Percentiles rank a stretch among this genome's conserved stretches.
phyloP scores from a whole-genome alignment of 352 stramenopile genomes.

The Discostella stelligera region DNA sequence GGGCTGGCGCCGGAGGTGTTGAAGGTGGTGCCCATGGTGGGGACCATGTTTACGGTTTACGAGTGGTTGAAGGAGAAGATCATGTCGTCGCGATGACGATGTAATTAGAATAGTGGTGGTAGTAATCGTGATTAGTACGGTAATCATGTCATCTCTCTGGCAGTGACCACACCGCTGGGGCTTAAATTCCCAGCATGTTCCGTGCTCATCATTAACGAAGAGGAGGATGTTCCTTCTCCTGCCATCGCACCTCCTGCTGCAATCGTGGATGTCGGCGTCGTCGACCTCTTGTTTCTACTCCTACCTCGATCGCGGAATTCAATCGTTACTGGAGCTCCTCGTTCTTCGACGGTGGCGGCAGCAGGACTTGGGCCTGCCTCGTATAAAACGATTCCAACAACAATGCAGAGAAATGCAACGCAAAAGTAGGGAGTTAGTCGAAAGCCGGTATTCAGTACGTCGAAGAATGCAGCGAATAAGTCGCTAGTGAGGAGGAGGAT shows the following conservation, averaged over 20 bases:
- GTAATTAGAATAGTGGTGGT: background rate
- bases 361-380: constrained; percentile 64
- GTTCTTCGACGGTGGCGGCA: background rate
- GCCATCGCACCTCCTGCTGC: background rate
- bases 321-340: background rate
- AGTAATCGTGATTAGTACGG: background rate
- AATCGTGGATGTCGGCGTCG: too few relatives aligned
- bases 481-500: constrained; percentile 94
- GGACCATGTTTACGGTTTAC: constrained; percentile 94
- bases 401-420: constrained; percentile 56
- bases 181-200: background rate
- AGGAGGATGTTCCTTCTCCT: background rate
- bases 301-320: background rate
- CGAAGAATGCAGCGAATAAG: constrained; percentile 91
- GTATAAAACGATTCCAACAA: constrained; percentile 72
- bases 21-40: constrained; percentile 96
- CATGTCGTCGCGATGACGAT: constrained; percentile 47
- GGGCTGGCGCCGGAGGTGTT: constrained; percentile 91
- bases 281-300: background rate
- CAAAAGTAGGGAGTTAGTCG: constrained; percentile 62
- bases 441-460: constrained; percentile 82
- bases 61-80: constrained; percentile 91
- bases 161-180: background rate
- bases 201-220: background rate
- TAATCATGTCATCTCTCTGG: background rate